Evolutionary conservation across 495 filamentous ascomycete genomes (phyloP), one percentile per base, ranked within the genome.

Genomic region (Barbatosphaeria neglecta): DNA sequence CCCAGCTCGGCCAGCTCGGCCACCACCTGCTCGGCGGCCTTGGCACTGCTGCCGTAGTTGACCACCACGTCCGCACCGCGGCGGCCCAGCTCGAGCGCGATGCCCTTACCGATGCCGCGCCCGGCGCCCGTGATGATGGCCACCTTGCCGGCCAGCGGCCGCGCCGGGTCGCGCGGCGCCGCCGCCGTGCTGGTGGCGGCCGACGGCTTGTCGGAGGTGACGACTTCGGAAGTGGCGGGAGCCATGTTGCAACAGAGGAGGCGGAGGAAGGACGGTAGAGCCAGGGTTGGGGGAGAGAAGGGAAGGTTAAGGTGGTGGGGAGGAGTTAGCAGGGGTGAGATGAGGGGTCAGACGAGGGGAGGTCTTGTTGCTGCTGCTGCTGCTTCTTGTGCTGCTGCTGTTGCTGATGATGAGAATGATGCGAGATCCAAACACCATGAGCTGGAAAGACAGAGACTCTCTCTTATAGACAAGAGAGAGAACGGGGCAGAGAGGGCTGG

Each of bases 21-120:
- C 45, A 82, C 79, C 4, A 84, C 77, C 41, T 74, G 70, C 18
- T 86, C 66, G 22, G 87, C 87, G 15, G 73, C 63, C 5, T 56
- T 54, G 24, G 76, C 70, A 60, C 73, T 77, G 49, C 75, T 75
- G 56, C 77, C 75, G 58, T 88, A 93, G 75, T 90, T 90, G 61
- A 93, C 75, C 18, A 86, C 74, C 27, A 93, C 73, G 45, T 73
- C 78, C 46, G 82, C 82, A n/a, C 84, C 84, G 49, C 82, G 80
- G 53, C 74, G 72, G 50, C 76, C 86, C 35, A 93, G 77, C 60
- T 90, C 86, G 3, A 87, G 69, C 17, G 85, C 85, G 50, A 87
- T 87, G 16, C 79, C 83, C 16, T 75, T 68, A 22, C 86, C 87
- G 57, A 93, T 88, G 40, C 85, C 84, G 11, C 84, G 80, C 25